These are phyloP conservation scores for Ogataea hybrid DNA, from an alignment of 1,139 yeast species.

Conservation along the genomic window DNA sequence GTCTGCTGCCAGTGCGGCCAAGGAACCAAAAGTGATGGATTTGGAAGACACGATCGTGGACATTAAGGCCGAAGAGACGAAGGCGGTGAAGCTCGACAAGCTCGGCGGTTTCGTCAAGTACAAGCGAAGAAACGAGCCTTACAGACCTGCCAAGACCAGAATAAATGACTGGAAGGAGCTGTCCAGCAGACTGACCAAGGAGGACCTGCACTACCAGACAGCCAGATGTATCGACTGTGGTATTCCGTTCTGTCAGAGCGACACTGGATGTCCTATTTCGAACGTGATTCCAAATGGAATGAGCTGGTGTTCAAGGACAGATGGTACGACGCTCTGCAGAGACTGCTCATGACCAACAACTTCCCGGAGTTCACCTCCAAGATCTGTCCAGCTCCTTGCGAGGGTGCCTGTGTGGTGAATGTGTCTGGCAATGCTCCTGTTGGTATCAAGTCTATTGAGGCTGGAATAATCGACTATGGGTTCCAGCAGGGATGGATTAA, in stretches of 20 bases:
- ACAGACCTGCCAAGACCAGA: constrained; percentile 75
- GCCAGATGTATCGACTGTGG: constrained; percentile 99
- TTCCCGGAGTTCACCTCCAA: constrained; percentile 99
- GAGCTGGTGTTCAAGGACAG: constrained; percentile 93
- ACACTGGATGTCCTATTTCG: constrained; percentile 97
- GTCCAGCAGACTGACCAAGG: constrained; percentile 75
- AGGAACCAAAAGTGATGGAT: constrained; percentile 85
- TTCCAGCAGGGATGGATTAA: constrained; percentile 96
- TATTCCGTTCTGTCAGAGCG: constrained; percentile 98
- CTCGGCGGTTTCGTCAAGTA: constrained; percentile 91
- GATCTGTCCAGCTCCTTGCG: constrained; percentile 99
- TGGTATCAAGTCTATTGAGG: constrained; percentile 93
- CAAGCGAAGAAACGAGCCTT: constrained; percentile 82
- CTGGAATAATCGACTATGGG: constrained; percentile 94
- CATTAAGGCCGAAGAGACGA: constrained; percentile 59
- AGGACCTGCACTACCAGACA: constrained; percentile 85
- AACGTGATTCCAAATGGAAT: constrained; percentile 98
- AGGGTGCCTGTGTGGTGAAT: constrained; percentile 96
- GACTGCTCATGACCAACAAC: constrained; percentile 93
- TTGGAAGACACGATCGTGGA: constrained; percentile 86
- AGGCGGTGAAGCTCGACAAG: constrained; percentile 67
- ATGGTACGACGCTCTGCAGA: constrained; percentile 92
- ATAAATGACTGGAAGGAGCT: constrained; percentile 92
- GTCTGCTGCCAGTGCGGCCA: constrained; percentile 44
- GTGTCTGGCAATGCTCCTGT: constrained; percentile 88